Percentiles rank a stretch among this genome's conserved stretches.
phyloP scores from a whole-genome alignment of 495 filamentous ascomycete species.

The Trichoderma virens region DNA sequence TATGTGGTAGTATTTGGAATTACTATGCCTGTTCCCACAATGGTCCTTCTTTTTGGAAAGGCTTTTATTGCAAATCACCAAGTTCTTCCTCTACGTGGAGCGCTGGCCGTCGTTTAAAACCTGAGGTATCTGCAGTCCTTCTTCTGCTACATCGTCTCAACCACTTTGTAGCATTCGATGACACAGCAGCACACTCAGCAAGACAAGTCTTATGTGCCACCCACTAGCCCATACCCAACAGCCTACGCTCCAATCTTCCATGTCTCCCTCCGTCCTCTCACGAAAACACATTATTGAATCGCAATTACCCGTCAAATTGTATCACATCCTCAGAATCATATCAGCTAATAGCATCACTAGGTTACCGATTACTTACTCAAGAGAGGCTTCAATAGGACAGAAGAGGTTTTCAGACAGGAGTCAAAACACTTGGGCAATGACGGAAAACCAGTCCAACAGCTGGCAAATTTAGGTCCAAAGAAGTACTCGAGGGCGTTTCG shows the following conservation, averaged over 20 bases:
- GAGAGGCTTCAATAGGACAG: conserved; percentile 88
- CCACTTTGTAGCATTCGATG: background rate
- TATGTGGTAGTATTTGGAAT: conserved; percentile 41
- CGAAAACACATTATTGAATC: too few species aligned
- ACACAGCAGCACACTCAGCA: background rate
- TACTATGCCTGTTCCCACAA: conserved; percentile 15
- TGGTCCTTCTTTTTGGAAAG: background rate
- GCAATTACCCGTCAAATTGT: too few species aligned
- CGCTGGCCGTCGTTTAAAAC: too few species aligned
- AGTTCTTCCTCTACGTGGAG: too few species aligned
- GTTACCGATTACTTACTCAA: conserved; percentile 95
- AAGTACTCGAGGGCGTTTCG: conserved; percentile 71
- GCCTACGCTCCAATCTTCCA: too few species aligned
- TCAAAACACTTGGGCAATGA: conserved; percentile 67
- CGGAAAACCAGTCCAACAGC: conserved; percentile 56
- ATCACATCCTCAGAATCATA: too few species aligned
- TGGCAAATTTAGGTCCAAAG: conserved; percentile 61
- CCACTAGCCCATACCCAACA: too few species aligned
- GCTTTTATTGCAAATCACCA: background rate
- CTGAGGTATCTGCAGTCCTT: background rate
- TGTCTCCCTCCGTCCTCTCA: too few species aligned
- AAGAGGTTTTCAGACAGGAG: conserved; percentile 87
- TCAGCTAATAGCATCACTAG: conserved; percentile 33
- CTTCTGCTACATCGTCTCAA: background rate
- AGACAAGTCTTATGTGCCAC: too few species aligned